Evolutionary conservation across 2,329 filamentous ascomycete genomes (phyloP).

Genomic region (Emergomyces africanus): DNA sequence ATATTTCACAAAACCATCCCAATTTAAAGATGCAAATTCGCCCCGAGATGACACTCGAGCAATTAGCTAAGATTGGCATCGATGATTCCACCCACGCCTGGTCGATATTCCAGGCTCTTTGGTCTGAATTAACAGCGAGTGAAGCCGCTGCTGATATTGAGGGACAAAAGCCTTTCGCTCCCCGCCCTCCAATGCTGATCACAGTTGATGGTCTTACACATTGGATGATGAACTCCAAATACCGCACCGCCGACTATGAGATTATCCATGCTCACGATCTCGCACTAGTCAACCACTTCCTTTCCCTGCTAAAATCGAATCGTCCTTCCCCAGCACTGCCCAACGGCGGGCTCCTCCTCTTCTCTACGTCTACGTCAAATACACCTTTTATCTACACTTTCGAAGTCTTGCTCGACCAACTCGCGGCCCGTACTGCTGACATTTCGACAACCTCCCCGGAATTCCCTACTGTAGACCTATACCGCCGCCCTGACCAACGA

Average conservation of each 20-base stretch:
- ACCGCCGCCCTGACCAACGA: conserved; percentile 39
- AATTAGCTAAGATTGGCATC: conserved; percentile 55
- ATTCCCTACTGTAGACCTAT: conserved; percentile 39
- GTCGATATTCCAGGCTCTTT: conserved; percentile 68
- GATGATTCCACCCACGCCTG: conserved; percentile 67
- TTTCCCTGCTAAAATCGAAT: conserved; percentile 47
- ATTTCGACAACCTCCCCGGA: conserved; percentile 25
- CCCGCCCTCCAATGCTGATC: conserved; percentile 55
- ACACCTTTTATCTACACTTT: conserved; percentile 51
- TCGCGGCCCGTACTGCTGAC: conserved; percentile 32
- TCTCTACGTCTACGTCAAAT: conserved; percentile 61
- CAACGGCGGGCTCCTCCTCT: conserved; percentile 71
- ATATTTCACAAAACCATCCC: conserved; percentile 41
- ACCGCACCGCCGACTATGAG: conserved; percentile 57
- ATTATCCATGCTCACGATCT: conserved; percentile 80
- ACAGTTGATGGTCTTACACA: conserved; percentile 67
- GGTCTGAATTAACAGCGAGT: conserved; percentile 58
- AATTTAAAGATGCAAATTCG: conserved; percentile 48
- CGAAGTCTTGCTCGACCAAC: conserved; percentile 49
- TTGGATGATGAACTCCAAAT: conserved; percentile 66
- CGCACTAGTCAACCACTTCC: conserved; percentile 59
- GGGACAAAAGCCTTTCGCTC: conserved; percentile 24
- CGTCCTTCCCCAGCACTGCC: conserved; percentile 28
- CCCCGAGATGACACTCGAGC: conserved; percentile 47
- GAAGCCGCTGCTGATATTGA: conserved; percentile 30